These are phyloP conservation scores for Fusarium goolgardi DNA, from an alignment of 2,329 filamentous ascomycete genomes.

Conservation along the genomic window DNA sequence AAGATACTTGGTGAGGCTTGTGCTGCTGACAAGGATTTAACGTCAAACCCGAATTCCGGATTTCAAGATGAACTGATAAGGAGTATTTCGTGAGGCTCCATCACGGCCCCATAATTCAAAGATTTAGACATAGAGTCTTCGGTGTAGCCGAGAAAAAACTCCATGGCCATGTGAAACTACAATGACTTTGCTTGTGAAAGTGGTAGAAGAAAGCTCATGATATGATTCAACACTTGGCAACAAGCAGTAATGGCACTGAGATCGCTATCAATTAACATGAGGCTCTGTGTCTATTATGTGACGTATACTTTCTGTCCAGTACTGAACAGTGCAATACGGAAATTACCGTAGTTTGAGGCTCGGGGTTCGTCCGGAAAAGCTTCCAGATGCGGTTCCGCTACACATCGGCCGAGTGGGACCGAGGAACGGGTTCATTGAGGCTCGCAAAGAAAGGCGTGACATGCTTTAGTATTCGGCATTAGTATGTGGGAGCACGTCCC, in stretches of 20 bases:
- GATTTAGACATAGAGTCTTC: conserved; percentile 19
- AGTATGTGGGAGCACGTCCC: conserved; percentile 1
- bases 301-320: neutral
- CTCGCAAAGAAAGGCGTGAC: conserved; percentile 4
- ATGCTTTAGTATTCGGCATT: neutral
- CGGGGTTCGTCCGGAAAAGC: neutral
- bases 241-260: neutral
- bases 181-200: conserved; percentile 3
- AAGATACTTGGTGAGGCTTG: conserved; percentile 30
- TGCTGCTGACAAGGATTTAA: conserved; percentile 6
- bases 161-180: conserved; percentile 3
- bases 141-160: conserved; percentile 23
- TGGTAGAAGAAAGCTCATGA: conserved; percentile 6
- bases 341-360: neutral
- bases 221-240: neutral
- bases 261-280: conserved; percentile 1
- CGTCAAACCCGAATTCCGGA: conserved; percentile 25
- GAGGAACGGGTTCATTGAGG: conserved; percentile 14
- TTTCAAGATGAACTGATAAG: conserved; percentile 14
- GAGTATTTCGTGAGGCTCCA: conserved; percentile 7
- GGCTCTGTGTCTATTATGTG: conserved; percentile 4
- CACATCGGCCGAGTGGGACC: conserved; percentile 29
- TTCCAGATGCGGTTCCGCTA: conserved; percentile 1
- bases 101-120: conserved; percentile 3
- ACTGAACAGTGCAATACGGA: neutral